Conservation (phyloP, 768 basidiomycete genomes). For the Rhizopogon roseolus region DNA sequence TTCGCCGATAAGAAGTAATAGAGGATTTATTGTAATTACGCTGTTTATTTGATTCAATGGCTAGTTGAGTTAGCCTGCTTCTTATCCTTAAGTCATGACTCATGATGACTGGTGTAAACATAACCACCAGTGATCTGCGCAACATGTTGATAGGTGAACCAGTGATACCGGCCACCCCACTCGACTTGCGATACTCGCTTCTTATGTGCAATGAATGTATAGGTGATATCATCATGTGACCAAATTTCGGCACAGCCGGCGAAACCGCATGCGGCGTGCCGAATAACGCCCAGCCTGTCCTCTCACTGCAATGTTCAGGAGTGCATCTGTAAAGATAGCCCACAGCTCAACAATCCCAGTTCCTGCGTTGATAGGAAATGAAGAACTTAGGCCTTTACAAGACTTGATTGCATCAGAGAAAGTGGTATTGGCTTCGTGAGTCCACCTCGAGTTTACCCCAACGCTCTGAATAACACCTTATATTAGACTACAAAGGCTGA, state of each 20-base stretch:
- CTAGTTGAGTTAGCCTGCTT: no score
- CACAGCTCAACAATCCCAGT: conserved; percentile 83
- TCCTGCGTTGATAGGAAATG: conserved; percentile 49
- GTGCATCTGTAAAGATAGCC: conserved; percentile 76
- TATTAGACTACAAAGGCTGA: conserved; percentile 58
- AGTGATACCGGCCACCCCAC: no score
- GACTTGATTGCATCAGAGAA: conserved; percentile 91
- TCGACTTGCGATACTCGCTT: no score
- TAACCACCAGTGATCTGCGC: no score
- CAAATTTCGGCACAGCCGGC: background rate
- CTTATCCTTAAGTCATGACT: no score
- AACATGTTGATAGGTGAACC: no score
- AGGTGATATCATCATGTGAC: background rate
- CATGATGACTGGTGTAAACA: no score
- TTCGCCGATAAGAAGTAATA: no score
- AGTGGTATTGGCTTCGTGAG: conserved; percentile 68
- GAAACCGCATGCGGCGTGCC: background rate
- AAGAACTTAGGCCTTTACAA: conserved; percentile 77
- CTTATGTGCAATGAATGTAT: no score
- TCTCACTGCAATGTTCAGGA: conserved; percentile 58
- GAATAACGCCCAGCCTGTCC: background rate
- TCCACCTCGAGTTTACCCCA: conserved; percentile 3
- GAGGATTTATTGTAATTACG: no score
- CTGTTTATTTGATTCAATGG: no score
- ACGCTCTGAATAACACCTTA: background rate